phyloP scores from a whole-genome alignment of 2,329 filamentous ascomycete genomes.

The Stagonosporopsis rhizophila region DNA sequence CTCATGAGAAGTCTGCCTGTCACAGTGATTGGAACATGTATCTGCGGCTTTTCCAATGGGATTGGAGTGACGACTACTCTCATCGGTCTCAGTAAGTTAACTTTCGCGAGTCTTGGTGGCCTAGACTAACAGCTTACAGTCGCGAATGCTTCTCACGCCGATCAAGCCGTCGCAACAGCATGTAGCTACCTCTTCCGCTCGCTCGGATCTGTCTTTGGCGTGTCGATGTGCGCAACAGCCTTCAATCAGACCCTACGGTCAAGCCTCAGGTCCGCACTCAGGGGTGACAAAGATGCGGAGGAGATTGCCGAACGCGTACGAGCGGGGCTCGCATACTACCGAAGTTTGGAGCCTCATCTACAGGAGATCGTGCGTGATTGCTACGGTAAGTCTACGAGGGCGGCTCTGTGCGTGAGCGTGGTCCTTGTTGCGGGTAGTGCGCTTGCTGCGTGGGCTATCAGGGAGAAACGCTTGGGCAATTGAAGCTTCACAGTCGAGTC shows the following conservation, averaged over 20 bases:
- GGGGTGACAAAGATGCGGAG: constrained; percentile 65
- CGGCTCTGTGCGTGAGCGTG: constrained; percentile 60
- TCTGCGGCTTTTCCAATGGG: constrained; percentile 62
- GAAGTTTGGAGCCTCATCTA: constrained; percentile 66
- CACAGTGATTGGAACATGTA: constrained; percentile 64
- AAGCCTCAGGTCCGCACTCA: constrained; percentile 62
- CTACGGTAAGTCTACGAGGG: constrained; percentile 66
- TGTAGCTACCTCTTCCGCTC: constrained; percentile 83
- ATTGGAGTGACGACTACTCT: constrained; percentile 74
- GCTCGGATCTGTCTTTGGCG: constrained; percentile 69
- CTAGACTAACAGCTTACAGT: constrained; percentile 51
- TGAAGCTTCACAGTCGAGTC: constrained; percentile 2
- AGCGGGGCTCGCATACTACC: constrained; percentile 73
- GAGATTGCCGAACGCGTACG: constrained; percentile 73
- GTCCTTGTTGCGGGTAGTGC: constrained; percentile 59
- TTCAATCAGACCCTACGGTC: constrained; percentile 72
- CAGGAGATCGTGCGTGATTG: constrained; percentile 68
- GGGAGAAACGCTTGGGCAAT: constrained; percentile 50
- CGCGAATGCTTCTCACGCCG: constrained; percentile 70
- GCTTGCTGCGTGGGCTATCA: constrained; percentile 54
- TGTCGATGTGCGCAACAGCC: constrained; percentile 74
- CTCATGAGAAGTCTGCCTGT: constrained; percentile 58
- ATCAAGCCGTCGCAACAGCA: constrained; percentile 78
- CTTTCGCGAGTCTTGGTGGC: not conserved
- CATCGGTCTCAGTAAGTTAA: constrained; percentile 65